phyloP scores from a whole-genome alignment of 805 yeast species.

The Saturnispora besseyi region DNA sequence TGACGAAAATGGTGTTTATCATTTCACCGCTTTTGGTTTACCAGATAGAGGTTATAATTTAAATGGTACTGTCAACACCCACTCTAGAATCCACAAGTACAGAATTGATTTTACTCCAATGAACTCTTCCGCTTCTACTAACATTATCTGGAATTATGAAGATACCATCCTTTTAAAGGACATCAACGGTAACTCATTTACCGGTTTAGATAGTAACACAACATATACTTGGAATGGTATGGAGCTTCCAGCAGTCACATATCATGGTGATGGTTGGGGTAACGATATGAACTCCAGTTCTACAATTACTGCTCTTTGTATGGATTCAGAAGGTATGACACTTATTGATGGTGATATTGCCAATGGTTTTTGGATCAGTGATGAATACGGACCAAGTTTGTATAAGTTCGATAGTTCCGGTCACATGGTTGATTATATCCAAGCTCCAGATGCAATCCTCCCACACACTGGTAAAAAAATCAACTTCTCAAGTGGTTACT shows the following conservation, averaged over 20 bases:
- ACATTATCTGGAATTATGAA: conserved; percentile 22
- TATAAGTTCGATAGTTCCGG: conserved; percentile 24
- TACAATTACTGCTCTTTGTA: conserved; percentile 22
- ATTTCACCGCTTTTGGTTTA: conserved; percentile 23
- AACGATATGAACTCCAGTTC: conserved; percentile 12
- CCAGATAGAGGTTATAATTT: conserved; percentile 30
- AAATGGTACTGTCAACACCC: conserved; percentile 25
- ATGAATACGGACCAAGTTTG: conserved; percentile 28
- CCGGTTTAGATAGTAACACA: conserved; percentile 26
- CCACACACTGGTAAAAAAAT: conserved; percentile 21
- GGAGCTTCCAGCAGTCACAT: conserved; percentile 23
- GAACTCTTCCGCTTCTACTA: conserved; percentile 15
- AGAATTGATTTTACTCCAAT: conserved; percentile 21
- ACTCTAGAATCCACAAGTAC: conserved; percentile 22
- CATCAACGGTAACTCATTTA: conserved; percentile 22
- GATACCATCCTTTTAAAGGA: conserved; percentile 26
- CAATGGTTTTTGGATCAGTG: conserved; percentile 29
- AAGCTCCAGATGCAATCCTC: conserved; percentile 24
- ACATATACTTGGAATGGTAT: conserved; percentile 20
- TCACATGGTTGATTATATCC: conserved; percentile 19
- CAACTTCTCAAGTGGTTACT: conserved; percentile 22
- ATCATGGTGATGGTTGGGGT: conserved; percentile 28
- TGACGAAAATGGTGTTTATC: conserved; percentile 18
- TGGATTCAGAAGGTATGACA: conserved; percentile 25
- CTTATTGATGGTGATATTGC: conserved; percentile 23